These are phyloP conservation scores for Backusella luteola DNA, from an alignment of 192 early-diverging fungal genomes.

Conservation along the genomic window DNA sequence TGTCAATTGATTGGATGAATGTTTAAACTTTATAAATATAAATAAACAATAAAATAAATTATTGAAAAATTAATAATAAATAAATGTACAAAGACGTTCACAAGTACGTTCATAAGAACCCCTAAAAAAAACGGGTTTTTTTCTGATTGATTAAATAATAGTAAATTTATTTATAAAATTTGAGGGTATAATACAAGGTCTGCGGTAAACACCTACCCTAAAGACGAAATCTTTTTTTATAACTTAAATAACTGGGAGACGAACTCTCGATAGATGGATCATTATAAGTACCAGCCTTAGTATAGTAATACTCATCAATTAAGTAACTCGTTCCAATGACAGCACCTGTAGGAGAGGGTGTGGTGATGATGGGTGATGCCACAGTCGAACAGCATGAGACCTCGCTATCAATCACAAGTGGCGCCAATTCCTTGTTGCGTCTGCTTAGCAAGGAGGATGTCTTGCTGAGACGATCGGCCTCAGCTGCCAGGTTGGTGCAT, in stretches of 20 bases:
- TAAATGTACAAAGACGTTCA: neutral
- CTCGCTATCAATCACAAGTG: constrained; percentile 3
- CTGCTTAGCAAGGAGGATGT: neutral
- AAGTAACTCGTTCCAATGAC: neutral
- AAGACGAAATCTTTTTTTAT: neutral
- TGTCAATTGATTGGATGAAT: neutral
- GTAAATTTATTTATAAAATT: neutral
- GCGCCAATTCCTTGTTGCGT: constrained; percentile 2
- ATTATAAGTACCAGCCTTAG: neutral
- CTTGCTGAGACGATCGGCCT: neutral
- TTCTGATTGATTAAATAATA: neutral
- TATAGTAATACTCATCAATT: neutral
- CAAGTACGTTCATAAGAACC: too few species aligned
- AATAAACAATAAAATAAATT: neutral
- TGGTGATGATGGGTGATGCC: neutral
- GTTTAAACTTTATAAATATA: neutral
- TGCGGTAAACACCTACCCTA: neutral
- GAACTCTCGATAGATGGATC: neutral
- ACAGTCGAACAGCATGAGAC: neutral
- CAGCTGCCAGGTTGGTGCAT: neutral
- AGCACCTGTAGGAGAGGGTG: constrained; percentile 7
- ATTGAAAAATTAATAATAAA: neutral
- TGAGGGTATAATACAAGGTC: neutral
- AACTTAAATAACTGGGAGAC: constrained; percentile 1
- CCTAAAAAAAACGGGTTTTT: neutral